Conservation (phyloP, 108 stramenopile species). For the Stephanodiscus minutulus region DNA sequence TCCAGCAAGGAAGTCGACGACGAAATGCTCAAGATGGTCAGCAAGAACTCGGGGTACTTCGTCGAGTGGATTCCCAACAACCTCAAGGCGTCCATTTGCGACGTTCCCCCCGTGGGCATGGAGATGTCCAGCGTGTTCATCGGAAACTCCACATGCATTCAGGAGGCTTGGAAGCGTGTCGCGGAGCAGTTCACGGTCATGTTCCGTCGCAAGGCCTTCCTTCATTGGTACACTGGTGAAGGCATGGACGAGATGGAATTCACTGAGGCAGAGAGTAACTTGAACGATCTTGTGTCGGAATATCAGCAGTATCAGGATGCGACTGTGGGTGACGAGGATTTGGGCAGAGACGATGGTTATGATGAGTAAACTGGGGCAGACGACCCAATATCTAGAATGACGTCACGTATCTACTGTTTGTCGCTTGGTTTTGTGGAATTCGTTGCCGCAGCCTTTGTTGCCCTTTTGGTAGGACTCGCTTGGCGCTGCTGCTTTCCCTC, state of each 20-base stretch:
- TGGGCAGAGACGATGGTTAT: slow-evolving; percentile 49
- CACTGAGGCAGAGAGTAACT: slow-evolving; percentile 86
- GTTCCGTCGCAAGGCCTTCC: slow-evolving; percentile 91
- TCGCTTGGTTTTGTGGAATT: neutral
- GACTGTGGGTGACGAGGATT: slow-evolving; percentile 73
- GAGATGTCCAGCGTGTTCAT: slow-evolving; percentile 74
- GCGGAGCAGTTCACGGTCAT: slow-evolving; percentile 86
- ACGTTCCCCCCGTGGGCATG: slow-evolving; percentile 82
- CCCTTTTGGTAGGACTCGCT: too few species aligned
- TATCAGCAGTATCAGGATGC: slow-evolving; percentile 95
- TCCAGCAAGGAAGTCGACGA: slow-evolving; percentile 79
- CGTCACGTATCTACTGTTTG: neutral
- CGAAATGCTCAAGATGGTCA: slow-evolving; percentile 88
- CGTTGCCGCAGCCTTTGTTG: too few species aligned
- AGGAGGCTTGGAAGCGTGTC: slow-evolving; percentile 85
- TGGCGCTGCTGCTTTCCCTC: too few species aligned
- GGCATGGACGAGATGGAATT: slow-evolving; percentile 89
- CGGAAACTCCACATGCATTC: slow-evolving; percentile 81
- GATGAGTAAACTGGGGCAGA: slow-evolving; percentile 3
- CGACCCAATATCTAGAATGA: neutral
- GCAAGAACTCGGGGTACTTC: slow-evolving; percentile 89
- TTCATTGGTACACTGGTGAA: slow-evolving; percentile 87
- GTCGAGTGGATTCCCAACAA: slow-evolving; percentile 94
- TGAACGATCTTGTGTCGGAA: slow-evolving; percentile 84
- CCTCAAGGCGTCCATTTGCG: slow-evolving; percentile 88